A percentile compares a stretch with the other conserved stretches of the same genome.
Conservation (phyloP, 2,329 filamentous ascomycete genomes). For the Trichoderma afroharzianum region DNA sequence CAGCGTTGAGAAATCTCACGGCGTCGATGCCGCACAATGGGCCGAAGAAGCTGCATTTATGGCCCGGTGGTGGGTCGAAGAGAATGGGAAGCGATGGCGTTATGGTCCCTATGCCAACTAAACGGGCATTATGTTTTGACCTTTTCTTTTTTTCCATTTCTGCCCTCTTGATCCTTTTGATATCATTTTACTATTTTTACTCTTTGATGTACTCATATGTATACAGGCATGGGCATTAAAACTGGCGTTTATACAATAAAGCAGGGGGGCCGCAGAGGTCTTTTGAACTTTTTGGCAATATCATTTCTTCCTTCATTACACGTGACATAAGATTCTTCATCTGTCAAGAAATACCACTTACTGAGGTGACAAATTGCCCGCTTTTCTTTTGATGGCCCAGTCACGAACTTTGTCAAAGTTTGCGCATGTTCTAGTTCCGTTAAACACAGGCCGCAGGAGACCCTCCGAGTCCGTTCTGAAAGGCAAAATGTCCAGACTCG, state of each 20-base stretch:
- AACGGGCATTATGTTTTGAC: neutral
- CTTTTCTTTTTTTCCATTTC: neutral
- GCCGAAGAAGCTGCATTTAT: conserved; percentile 33
- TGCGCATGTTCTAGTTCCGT: neutral
- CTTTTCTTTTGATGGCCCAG: neutral
- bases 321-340: neutral
- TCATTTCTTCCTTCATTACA: neutral
- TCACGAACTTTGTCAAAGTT: neutral
- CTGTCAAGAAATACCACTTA: neutral
- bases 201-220: conserved; percentile 8
- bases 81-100: conserved; percentile 34
- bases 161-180: neutral
- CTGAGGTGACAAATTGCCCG: neutral
- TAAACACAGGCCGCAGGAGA: neutral
- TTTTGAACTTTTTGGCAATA: neutral
- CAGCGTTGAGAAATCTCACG: conserved; percentile 22
- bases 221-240: conserved; percentile 10
- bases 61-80: conserved; percentile 34
- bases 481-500: neutral
- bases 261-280: neutral
- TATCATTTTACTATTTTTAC: neutral
- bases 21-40: conserved; percentile 29
- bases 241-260: conserved; percentile 7
- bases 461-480: neutral
- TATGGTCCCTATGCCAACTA: conserved; percentile 21